Percentiles rank a stretch among this genome's conserved stretches.
Conservation (phyloP, 164 flowering plant genomes). For the Vitis labrusca region DNA sequence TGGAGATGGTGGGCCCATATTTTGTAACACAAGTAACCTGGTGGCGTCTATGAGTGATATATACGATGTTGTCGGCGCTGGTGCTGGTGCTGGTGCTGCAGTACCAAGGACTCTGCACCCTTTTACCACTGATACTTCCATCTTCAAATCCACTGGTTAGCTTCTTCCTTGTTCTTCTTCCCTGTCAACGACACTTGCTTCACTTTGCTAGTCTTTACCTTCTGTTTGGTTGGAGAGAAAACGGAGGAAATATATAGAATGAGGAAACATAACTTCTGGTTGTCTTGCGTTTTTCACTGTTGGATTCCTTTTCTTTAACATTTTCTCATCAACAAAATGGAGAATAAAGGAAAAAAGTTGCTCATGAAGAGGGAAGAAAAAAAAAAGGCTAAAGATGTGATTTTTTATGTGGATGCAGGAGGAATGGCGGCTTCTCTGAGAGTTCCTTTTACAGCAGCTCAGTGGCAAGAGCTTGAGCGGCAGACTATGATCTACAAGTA, state of each 20-base stretch:
- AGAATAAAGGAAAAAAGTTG: no score
- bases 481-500: conserved; percentile 66
- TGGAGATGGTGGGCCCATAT: conserved; percentile 31
- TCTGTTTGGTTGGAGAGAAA: no score
- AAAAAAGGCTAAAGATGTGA: not conserved
- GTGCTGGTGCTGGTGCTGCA: conserved; percentile 11
- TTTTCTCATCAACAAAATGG: no score
- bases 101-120: conserved; percentile 13
- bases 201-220: no score
- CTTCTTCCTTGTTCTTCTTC: not conserved
- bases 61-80: conserved; percentile 28
- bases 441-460: conserved; percentile 57
- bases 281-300: no score
- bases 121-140: conserved; percentile 1
- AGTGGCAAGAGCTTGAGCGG: conserved; percentile 71
- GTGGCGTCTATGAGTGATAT: conserved; percentile 17
- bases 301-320: no score
- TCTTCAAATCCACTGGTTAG: conserved; percentile 17
- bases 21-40: conserved; percentile 23
- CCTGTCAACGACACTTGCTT: not conserved
- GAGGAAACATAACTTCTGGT: no score
- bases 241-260: no score
- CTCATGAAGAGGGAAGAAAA: not conserved
- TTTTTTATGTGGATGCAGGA: conserved; percentile 9
- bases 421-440: conserved; percentile 28